Evolutionary conservation across 2,329 filamentous ascomycete species (phyloP), one percentile per base, ranked within the genome.

Genomic region (Beauveria varroae): DNA sequence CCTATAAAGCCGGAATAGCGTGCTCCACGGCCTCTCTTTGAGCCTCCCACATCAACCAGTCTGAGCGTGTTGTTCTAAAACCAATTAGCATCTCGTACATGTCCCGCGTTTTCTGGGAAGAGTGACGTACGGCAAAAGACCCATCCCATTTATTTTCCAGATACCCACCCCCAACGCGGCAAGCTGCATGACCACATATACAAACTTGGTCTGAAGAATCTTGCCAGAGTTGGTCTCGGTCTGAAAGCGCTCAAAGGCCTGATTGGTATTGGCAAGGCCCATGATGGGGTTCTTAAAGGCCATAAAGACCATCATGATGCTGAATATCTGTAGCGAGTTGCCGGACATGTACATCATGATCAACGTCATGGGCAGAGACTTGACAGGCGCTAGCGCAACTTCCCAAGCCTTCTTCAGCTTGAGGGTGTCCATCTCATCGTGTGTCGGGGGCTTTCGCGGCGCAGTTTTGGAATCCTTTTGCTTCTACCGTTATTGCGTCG

Each of bases 341-440:
- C 95, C 95, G 37, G 93, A 96, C 95, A 99, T 99, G 83, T 99
- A 99, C 92, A 98, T 98, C 87, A 97, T 97, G 74, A 99, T 93
- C 65, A 88, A 93, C 62, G 96, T 98, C 95, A 99, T 99, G 62
- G 95, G 95, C 52, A 99, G 81, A 72, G 89, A 87, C 79, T 99
- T 99, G 64, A 95, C 88, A 0, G 95, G 95, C 2, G 89, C 93
- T 53, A 99, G 85, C 47, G 95, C 93, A 50, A 99, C 85, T 76
- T 99, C 95, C 95, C 95, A 99, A 0, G 95, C 95, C 75, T 99
- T 99, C 78, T 99, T 99, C 69, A 99, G 80, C 81, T 98, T 98
- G 65, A 99, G 81, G 24, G 89, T 92, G 74, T 98, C 93, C 82
- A 93, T 97, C 76, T 98, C 93, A 69, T 89, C 89, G 66, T 87